These are phyloP conservation scores for Juncus inflexus DNA, from an alignment of 176 grass and related monocot species.

Conservation along the genomic window DNA sequence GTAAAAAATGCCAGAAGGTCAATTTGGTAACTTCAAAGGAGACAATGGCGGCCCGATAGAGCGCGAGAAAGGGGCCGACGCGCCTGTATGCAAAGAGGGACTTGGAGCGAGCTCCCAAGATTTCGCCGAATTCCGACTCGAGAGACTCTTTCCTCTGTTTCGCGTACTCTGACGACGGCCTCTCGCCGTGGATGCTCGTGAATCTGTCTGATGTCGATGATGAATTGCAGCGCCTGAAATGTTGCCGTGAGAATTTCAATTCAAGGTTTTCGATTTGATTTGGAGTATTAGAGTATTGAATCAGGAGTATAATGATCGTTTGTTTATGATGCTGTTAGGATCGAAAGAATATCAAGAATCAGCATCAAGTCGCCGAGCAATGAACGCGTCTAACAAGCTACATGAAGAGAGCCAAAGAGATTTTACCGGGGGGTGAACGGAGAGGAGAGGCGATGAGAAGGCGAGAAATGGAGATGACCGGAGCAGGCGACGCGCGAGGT, in stretches of 20 bases:
- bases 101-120: constrained; percentile 62
- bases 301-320: too few species aligned
- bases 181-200: constrained; percentile 81
- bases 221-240: constrained; percentile 30
- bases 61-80: constrained; percentile 75
- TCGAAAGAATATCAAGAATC: too few species aligned
- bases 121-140: constrained; percentile 71
- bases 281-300: too few species aligned
- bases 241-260: neutral
- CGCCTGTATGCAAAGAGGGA: constrained; percentile 57
- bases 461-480: constrained; percentile 7
- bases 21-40: constrained; percentile 87
- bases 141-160: constrained; percentile 82
- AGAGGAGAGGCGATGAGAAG: constrained; percentile 2
- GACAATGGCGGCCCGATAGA: constrained; percentile 78
- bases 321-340: too few species aligned
- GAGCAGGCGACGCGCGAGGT: constrained; percentile 10
- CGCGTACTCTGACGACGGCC: constrained; percentile 78
- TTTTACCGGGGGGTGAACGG: constrained; percentile 10
- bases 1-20: constrained; percentile 69
- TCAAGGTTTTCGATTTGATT: neutral
- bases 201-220: constrained; percentile 39
- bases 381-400: neutral
- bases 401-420: neutral
- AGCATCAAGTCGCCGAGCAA: too few species aligned